Conservation (phyloP, 2,329 filamentous ascomycete genomes). For the Exophiala bonariae region DNA sequence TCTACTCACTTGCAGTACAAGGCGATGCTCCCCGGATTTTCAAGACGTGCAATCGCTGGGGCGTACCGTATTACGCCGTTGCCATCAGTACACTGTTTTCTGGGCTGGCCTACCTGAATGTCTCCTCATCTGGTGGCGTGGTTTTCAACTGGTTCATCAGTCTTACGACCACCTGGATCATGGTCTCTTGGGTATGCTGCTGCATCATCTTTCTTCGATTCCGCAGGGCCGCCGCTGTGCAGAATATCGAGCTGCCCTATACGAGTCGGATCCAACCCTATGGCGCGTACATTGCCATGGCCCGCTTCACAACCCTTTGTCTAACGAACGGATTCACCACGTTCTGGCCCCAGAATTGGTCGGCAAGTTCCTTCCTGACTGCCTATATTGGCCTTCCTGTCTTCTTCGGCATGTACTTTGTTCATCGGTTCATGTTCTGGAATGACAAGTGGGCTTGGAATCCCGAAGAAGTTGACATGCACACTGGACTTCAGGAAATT, state of each 20-base stretch:
- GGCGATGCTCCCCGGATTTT: conserved; percentile 59
- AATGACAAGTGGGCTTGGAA: conserved; percentile 51
- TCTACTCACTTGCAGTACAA: conserved; percentile 39
- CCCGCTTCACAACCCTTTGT: conserved; percentile 58
- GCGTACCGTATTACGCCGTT: conserved; percentile 64
- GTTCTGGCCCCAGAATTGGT: conserved; percentile 67
- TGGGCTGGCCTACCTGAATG: conserved; percentile 67
- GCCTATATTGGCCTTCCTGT: conserved; percentile 64
- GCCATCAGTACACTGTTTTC: conserved; percentile 57
- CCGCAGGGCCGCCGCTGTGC: conserved; percentile 47
- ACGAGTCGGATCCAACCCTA: conserved; percentile 60
- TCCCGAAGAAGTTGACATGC: conserved; percentile 52
- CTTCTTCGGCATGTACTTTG: conserved; percentile 43
- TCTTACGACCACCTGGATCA: conserved; percentile 55
- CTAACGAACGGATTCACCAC: conserved; percentile 74
- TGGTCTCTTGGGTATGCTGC: conserved; percentile 68
- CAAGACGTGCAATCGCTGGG: conserved; percentile 57
- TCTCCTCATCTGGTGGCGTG: conserved; percentile 55
- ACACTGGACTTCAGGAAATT: no score
- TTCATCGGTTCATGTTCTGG: conserved; percentile 22
- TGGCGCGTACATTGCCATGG: conserved; percentile 60
- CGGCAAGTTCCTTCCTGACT: conserved; percentile 62
- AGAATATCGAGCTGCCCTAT: conserved; percentile 54
- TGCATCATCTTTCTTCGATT: conserved; percentile 60
- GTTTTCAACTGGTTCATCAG: conserved; percentile 75